Evolutionary conservation across 768 basidiomycete species (phyloP).

Genomic region (Thelephora ganbajun): DNA sequence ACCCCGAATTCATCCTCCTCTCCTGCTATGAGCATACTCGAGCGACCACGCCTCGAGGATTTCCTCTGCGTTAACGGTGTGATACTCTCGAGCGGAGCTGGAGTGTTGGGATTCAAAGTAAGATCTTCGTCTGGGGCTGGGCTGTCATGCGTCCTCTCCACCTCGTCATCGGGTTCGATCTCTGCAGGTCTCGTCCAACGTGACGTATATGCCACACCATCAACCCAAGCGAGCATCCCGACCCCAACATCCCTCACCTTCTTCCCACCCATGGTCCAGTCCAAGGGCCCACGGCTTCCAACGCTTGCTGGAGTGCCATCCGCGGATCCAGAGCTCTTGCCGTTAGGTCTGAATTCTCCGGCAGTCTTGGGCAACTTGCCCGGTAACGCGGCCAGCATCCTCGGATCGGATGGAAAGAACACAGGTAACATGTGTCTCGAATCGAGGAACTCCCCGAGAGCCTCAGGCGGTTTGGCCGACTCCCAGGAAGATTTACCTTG

Average conservation of each 20-base stretch:
- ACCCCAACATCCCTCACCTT: constrained; percentile 48
- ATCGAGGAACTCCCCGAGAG: constrained; percentile 83
- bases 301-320: constrained; percentile 26
- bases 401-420: constrained; percentile 68
- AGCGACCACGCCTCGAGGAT: constrained; percentile 36
- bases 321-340: constrained; percentile 15
- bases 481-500: constrained; percentile 61
- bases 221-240: constrained; percentile 54
- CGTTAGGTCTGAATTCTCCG: constrained; percentile 15
- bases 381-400: constrained; percentile 59
- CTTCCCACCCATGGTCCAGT: constrained; percentile 46
- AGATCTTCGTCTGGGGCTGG: constrained; percentile 15
- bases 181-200: constrained; percentile 42
- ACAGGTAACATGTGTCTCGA: constrained; percentile 88
- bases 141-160: constrained; percentile 23
- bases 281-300: constrained; percentile 25
- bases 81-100: background rate
- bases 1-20: constrained; percentile 6
- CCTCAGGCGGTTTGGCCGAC: constrained; percentile 64
- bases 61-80: constrained; percentile 26
- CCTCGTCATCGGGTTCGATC: constrained; percentile 27
- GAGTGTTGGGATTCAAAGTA: constrained; percentile 12
- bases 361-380: constrained; percentile 26
- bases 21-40: constrained; percentile 26
- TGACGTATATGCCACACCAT: constrained; percentile 44